A percentile compares a stretch with the other conserved stretches of the same genome.
phyloP scores from a whole-genome alignment of 2,329 filamentous ascomycete species.

The Epichloe festucae region DNA sequence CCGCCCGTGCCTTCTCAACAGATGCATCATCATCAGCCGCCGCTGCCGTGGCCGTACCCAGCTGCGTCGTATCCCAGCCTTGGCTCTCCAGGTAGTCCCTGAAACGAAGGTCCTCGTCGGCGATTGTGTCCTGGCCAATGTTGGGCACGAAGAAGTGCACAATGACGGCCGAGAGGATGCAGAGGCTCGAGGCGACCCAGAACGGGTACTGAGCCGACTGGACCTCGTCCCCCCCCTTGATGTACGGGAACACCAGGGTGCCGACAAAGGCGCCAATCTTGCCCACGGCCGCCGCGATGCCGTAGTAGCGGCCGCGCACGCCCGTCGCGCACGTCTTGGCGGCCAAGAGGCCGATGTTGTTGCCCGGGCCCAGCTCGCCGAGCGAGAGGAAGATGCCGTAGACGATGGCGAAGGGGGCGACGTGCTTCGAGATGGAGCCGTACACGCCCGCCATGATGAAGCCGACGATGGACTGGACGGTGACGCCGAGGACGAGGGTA shows the following conservation, averaged over 20 bases:
- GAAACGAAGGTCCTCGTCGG: slow-evolving; percentile 63
- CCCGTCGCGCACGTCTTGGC: slow-evolving; percentile 82
- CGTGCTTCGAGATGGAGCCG: slow-evolving; percentile 22
- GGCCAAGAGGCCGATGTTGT: slow-evolving; percentile 81
- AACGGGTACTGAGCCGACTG: slow-evolving; percentile 74
- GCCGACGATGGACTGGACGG: slow-evolving; percentile 62
- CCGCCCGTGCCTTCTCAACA: too few relatives aligned
- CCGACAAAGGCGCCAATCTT: slow-evolving; percentile 80
- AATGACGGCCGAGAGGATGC: slow-evolving; percentile 54
- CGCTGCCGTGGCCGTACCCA: slow-evolving; percentile 20
- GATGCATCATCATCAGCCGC: too few relatives aligned
- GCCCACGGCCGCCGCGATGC: slow-evolving; percentile 58
- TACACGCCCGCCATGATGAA: slow-evolving; percentile 85
- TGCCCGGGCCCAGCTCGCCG: slow-evolving; percentile 59
- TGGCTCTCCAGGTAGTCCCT: slow-evolving; percentile 57
- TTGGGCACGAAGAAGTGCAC: slow-evolving; percentile 55
- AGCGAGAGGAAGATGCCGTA: slow-evolving; percentile 26
- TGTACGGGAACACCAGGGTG: slow-evolving; percentile 59
- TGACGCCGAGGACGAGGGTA: slow-evolving; percentile 58
- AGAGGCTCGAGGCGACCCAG: slow-evolving; percentile 65
- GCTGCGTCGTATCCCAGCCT: slow-evolving; percentile 58
- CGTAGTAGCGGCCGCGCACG: slow-evolving; percentile 62
- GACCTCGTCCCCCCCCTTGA: slow-evolving; percentile 29
- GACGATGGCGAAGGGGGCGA: slow-evolving; percentile 23
- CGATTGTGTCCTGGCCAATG: slow-evolving; percentile 77